These are phyloP conservation scores for Russula ochroleuca DNA, from an alignment of 768 basidiomycete genomes.

Conservation along the genomic window DNA sequence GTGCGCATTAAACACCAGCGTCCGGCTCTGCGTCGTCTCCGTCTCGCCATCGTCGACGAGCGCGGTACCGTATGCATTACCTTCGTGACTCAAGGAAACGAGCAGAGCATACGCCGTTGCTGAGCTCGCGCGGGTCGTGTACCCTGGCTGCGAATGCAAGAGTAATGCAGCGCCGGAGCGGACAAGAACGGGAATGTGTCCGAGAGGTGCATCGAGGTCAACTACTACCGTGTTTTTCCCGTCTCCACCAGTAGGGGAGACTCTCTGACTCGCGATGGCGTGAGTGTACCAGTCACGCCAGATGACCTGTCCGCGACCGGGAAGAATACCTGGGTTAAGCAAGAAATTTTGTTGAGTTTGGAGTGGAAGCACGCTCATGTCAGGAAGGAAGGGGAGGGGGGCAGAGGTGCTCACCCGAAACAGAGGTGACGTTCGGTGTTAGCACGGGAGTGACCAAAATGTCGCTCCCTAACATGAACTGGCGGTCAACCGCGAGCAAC, in stretches of 20 bases:
- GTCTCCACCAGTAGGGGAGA: slow-evolving; percentile 35
- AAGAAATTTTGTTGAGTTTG: not conserved
- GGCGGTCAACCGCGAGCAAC: slow-evolving; percentile 55
- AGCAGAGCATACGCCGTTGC: slow-evolving; percentile 59
- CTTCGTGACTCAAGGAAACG: slow-evolving; percentile 47
- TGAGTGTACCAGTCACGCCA: slow-evolving; percentile 79
- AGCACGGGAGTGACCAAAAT: slow-evolving; percentile 77
- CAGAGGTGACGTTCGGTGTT: slow-evolving; percentile 59
- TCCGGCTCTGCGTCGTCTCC: slow-evolving; percentile 42
- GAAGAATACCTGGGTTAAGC: slow-evolving; percentile 52
- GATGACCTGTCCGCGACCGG: slow-evolving; percentile 51
- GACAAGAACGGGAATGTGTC: slow-evolving; percentile 73
- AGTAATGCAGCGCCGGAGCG: slow-evolving; percentile 66
- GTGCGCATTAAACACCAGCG: slow-evolving; percentile 43
- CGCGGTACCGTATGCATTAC: slow-evolving; percentile 53
- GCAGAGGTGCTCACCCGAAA: slow-evolving; percentile 47
- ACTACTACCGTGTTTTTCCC: slow-evolving; percentile 28
- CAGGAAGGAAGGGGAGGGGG: not conserved
- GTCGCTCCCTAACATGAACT: slow-evolving; percentile 68
- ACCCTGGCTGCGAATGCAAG: slow-evolving; percentile 56
- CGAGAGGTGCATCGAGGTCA: slow-evolving; percentile 61
- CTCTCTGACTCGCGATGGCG: slow-evolving; percentile 41
- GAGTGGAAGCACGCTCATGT: not conserved
- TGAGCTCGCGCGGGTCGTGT: slow-evolving; percentile 65
- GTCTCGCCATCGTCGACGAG: slow-evolving; percentile 69